Percentiles rank a stretch among this genome's conserved stretches.
Conservation (phyloP, 2,329 filamentous ascomycete genomes). For the Calonectria honghensis region DNA sequence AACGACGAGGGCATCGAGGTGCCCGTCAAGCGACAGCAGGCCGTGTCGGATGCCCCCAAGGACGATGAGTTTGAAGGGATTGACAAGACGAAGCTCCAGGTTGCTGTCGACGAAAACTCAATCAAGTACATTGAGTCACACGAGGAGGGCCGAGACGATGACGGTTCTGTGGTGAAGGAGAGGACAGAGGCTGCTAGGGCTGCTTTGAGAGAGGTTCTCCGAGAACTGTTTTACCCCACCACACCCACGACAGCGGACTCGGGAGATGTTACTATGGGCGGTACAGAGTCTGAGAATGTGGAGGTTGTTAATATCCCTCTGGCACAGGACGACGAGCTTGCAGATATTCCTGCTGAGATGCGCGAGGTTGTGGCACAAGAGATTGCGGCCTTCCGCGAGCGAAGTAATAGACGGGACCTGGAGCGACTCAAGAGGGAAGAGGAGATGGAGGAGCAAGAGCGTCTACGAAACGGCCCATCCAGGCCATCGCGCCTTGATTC, state of each 20-base stretch:
- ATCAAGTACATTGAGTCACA: slow-evolving; percentile 90
- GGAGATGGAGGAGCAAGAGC: slow-evolving; percentile 91
- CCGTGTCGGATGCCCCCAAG: slow-evolving; percentile 65
- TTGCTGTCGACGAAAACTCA: slow-evolving; percentile 88
- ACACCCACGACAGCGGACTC: slow-evolving; percentile 68
- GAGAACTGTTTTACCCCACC: slow-evolving; percentile 82
- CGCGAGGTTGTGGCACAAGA: slow-evolving; percentile 95
- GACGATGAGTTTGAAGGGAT: slow-evolving; percentile 71
- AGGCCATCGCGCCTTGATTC: slow-evolving; percentile 82
- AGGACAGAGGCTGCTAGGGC: slow-evolving; percentile 81
- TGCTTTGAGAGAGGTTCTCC: slow-evolving; percentile 80
- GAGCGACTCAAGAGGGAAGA: slow-evolving; percentile 93
- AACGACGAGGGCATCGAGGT: slow-evolving; percentile 88
- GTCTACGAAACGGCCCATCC: slow-evolving; percentile 79
- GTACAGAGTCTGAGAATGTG: slow-evolving; percentile 77
- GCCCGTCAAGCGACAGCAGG: slow-evolving; percentile 83
- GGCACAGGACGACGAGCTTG: slow-evolving; percentile 91
- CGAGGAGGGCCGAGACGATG: slow-evolving; percentile 80
- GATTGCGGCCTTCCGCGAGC: slow-evolving; percentile 94
- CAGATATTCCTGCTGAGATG: slow-evolving; percentile 97
- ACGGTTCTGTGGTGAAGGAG: slow-evolving; percentile 78
- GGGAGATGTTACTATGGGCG: slow-evolving; percentile 81
- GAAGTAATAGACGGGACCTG: slow-evolving; percentile 90
- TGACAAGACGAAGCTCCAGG: slow-evolving; percentile 82
- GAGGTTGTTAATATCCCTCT: slow-evolving; percentile 94